Conservation (phyloP, 2,329 filamentous ascomycete genomes). For the Remersonia thermophila region DNA sequence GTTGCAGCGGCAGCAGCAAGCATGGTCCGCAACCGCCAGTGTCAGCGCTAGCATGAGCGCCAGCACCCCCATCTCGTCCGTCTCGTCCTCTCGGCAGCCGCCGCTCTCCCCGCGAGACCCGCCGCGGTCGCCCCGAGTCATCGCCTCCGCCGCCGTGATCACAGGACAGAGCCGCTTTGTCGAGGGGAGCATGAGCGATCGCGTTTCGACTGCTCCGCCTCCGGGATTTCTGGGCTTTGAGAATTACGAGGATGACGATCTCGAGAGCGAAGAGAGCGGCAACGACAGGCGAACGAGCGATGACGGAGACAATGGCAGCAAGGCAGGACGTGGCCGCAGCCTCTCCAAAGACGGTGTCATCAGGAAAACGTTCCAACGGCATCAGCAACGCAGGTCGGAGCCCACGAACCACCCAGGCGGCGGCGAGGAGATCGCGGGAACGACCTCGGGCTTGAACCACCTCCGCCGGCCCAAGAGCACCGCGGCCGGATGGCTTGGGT, state of each 20-base stretch:
- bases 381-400: too few relatives aligned
- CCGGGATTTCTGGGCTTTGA: slow-evolving; percentile 46
- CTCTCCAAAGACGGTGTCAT: too few relatives aligned
- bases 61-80: neutral
- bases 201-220: slow-evolving; percentile 58
- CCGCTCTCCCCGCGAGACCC: neutral
- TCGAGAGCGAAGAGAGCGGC: neutral
- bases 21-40: neutral
- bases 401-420: too few relatives aligned
- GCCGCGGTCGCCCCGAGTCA: slow-evolving; percentile 4
- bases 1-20: too few relatives aligned
- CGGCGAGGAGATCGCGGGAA: neutral
- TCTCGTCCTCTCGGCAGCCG: neutral
- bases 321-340: too few relatives aligned
- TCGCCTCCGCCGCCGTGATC: slow-evolving; percentile 7
- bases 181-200: slow-evolving; percentile 81
- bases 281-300: too few relatives aligned
- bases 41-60: too few relatives aligned
- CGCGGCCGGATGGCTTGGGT: neutral
- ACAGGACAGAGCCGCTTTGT: slow-evolving; percentile 43
- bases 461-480: neutral
- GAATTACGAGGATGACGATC: slow-evolving; percentile 17
- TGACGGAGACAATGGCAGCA: too few relatives aligned
- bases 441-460: neutral
- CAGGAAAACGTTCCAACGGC: too few relatives aligned